Base-by-base conservation (phyloP, 768 basidiomycete genomes). In the Boletus rubropictus region DNA sequence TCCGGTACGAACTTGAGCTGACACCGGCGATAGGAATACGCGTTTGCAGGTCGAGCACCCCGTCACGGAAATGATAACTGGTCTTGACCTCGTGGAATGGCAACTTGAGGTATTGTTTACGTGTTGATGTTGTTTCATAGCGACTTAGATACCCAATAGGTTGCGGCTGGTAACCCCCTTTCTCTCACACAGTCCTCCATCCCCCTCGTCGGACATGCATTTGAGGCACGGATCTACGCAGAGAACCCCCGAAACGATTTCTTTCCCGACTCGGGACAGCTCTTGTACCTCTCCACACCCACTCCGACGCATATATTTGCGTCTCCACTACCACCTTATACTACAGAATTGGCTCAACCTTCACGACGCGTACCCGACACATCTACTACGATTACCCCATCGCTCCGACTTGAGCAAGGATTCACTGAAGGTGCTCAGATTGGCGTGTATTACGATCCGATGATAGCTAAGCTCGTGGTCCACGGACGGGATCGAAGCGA, bases 221-320 rank as follows among this genome's bases (percentile, higher is more conserved):
- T 95, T 55, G 94, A 95, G 67, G 91, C 90, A 7, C 82, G 94
- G 17, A 94, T 97, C 51, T 96, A 97, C 61, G 94, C 93, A 3
- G 94, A 96, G 65, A 89, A 91, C 55, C 94, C 93, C 18, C 81
- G 90, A 49, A 91, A 93, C 64, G 79, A 89, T 62, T 96, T 96
- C 72, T 74, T 95, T 5, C 93, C 93, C 0, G 93, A 96, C 59
- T 93, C 89, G 17, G 93, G 93, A 3, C 72, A 75, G 3, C 73
- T 97, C 10, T 65, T 89, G 5, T 85, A 92, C 63, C 78, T 93
- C 41, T 85, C 86, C 0, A 86, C 89, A 0, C 93, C 93, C 1
- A 63, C 71, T 0, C 81, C 87, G 6, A 88, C 89, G 0, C 79
- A 82, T 44, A 64, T 69, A 32, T 88, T 89, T 55, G 84, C 86